These are phyloP conservation scores for Anastatica hierochuntica DNA, from an alignment of 345 rosid genomes.

Conservation along the genomic window DNA sequence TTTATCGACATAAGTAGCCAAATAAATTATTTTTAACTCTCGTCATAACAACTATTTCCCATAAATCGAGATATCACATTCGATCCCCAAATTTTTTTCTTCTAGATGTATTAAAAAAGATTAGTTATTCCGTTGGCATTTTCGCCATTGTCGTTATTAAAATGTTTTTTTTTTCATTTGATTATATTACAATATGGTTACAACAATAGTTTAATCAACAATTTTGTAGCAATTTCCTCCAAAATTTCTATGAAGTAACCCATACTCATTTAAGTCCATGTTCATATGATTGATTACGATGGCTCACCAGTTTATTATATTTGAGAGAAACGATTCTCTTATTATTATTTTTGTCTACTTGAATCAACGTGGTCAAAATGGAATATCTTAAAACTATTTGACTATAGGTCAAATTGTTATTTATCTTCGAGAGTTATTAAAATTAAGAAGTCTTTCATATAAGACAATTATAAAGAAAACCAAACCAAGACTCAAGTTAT, in stretches of 20 bases:
- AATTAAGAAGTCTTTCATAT: conserved; percentile 11
- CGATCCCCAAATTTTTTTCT: too few species aligned
- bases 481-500: conserved; percentile 4
- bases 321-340: not conserved
- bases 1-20: too few species aligned
- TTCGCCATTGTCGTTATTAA: not conserved
- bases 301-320: conserved; percentile 1
- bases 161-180: not conserved
- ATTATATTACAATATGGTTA: not conserved
- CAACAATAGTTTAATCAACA: not conserved
- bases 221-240: conserved; percentile 11
- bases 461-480: conserved; percentile 7
- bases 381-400: conserved; percentile 6
- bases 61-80: too few species aligned
- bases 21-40: too few species aligned
- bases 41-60: too few species aligned
- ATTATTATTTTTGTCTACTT: not conserved
- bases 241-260: conserved; percentile 17
- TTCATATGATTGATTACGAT: conserved; percentile 19
- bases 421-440: not conserved
- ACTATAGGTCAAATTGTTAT: conserved; percentile 19
- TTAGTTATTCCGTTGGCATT: too few species aligned
- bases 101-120: too few species aligned
- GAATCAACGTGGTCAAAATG: not conserved
- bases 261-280: conserved; percentile 1